Evolutionary conservation across 306 rosid species (phyloP).

Genomic region (Abrus precatorius): DNA sequence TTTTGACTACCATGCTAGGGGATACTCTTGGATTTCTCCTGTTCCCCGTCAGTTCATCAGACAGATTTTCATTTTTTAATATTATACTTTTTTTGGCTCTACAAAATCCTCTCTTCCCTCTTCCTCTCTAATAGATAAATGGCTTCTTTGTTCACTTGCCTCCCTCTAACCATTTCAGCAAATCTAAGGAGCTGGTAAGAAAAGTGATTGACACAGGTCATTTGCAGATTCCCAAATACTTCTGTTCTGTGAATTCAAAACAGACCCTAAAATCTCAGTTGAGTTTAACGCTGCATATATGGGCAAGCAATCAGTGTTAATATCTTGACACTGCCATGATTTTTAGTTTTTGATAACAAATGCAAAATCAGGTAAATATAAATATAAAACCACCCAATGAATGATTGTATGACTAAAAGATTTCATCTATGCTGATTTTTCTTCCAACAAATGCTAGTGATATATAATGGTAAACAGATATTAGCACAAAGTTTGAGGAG

Average conservation of each 20-base stretch:
- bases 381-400: background rate
- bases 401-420: background rate
- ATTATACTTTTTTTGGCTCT: too few species aligned
- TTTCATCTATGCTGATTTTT: background rate
- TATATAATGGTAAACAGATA: background rate
- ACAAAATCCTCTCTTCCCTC: too few species aligned
- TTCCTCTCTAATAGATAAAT: background rate
- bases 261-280: background rate
- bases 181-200: background rate
- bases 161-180: background rate
- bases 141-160: background rate
- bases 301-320: background rate
- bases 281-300: constrained; percentile 15
- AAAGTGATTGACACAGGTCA: background rate
- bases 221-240: background rate
- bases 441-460: background rate
- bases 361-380: background rate
- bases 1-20: too few species aligned
- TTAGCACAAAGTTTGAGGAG: background rate
- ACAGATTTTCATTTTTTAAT: too few species aligned
- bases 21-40: too few species aligned
- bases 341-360: background rate
- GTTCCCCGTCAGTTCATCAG: too few species aligned
- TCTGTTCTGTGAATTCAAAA: constrained; percentile 8
- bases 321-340: background rate